Evolutionary conservation across 139 green algal genomes (phyloP).

Genomic region (Zygnema cylindricum): DNA sequence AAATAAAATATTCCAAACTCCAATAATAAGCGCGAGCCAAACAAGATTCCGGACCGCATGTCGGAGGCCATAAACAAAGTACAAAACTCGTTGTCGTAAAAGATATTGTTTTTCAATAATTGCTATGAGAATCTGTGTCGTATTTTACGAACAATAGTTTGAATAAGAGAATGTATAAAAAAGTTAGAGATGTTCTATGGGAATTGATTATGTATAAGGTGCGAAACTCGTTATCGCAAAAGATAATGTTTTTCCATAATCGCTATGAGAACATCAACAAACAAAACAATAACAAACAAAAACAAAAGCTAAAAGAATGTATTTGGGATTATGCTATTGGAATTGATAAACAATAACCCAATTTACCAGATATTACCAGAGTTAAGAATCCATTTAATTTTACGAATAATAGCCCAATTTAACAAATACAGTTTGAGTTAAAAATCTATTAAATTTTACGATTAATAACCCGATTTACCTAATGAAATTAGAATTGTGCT

Average conservation of each 20-base stretch:
- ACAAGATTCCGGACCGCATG: slow-evolving; percentile 10
- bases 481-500: no score
- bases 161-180: no score
- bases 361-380: slow-evolving; percentile 1
- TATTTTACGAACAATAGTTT: no score
- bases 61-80: slow-evolving; percentile 40
- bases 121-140: slow-evolving; percentile 1
- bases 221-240: slow-evolving; percentile 12
- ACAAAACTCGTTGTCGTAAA: slow-evolving; percentile 22
- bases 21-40: background rate
- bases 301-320: no score
- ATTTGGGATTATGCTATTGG: no score
- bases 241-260: slow-evolving; percentile 40
- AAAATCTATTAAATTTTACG: no score
- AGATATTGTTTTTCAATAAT: slow-evolving; percentile 40
- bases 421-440: no score
- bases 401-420: no score
- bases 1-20: background rate
- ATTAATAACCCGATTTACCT: no score
- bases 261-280: background rate
- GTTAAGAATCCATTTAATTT: no score
- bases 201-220: slow-evolving; percentile 33
- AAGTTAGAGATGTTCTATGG: no score
- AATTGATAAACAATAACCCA: slow-evolving; percentile 26
- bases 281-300: no score